Base-by-base conservation (phyloP, 306 rosid species). In the Vigna unguiculata region DNA sequence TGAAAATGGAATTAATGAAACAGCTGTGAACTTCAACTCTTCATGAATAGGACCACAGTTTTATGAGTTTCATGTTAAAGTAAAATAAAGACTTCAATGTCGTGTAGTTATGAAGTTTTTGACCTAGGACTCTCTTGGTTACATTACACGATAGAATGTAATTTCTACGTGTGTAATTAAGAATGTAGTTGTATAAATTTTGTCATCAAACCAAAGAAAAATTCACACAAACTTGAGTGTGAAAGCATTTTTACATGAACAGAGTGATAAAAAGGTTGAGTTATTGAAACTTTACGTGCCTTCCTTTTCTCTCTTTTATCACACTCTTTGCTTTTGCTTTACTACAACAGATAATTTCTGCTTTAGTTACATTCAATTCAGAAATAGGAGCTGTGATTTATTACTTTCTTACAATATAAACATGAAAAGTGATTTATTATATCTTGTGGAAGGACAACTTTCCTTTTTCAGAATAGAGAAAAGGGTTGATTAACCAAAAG, bases 261-360 rank as follows among this genome's bases (percentile, higher is more conserved):
- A 47, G 11, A 9, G 4, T 38, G n/a, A n/a, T 0, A 28, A 53
- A 61, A 75, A 74, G 11, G 43, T 64, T 38, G 9, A 4, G 32
- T 76, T 22, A 63, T 19, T 60, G 70, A 74, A 64, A 41, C 14
- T 47, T 41, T 24, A 20, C 41, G 41, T 68, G 41, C 41, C 10
- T 47, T 68, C 21, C 17, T 32, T 25, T 76, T 51, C 20, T 58
- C 6, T 58, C 43, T 25, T 25, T 76, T 76, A 75, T 75, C 7
- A 47, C 59, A 43, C 43, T 71, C 43, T 71, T 52, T 17, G n/a
- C 61, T 76, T 76, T 75, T 12, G 7, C 73, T 76, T 76, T 63
- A 51, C 54, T 17, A 52, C 4, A 64, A 65, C 45, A 34, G 24
- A 76, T 16, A 38, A 34, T 32, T 38, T 28, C 19, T 25, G 14